These are phyloP conservation scores for Plectosphaerella plurivora DNA, from an alignment of 2,329 filamentous ascomycete species.

Conservation along the genomic window DNA sequence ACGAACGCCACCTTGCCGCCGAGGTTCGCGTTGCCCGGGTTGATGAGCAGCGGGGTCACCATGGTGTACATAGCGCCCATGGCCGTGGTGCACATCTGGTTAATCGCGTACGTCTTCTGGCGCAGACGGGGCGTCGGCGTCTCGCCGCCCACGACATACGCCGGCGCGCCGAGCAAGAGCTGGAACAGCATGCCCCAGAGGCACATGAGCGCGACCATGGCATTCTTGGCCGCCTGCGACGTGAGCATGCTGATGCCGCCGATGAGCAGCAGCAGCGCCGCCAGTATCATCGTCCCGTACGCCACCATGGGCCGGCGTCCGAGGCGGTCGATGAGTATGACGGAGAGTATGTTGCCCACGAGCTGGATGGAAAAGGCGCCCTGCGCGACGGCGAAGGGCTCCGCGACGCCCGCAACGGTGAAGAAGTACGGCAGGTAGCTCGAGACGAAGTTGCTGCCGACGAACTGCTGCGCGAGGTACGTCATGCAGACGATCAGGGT, in stretches of 20 bases:
- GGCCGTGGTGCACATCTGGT: constrained; percentile 4
- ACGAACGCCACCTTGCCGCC: constrained; percentile 34
- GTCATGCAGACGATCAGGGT: not conserved
- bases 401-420: constrained; percentile 29
- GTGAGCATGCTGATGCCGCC: constrained; percentile 25
- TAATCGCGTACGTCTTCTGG: constrained; percentile 5
- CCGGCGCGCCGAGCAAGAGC: constrained; percentile 3
- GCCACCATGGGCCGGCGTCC: constrained; percentile 34
- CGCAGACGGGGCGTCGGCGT: constrained; percentile 3
- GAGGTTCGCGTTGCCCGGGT: constrained; percentile 24
- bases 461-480: not conserved
- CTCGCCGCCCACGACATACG: constrained; percentile 3
- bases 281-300: constrained; percentile 13
- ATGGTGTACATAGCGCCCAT: not conserved
- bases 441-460: constrained; percentile 22
- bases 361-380: constrained; percentile 36
- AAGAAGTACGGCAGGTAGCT: constrained; percentile 27
- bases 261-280: constrained; percentile 13
- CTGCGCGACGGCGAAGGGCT: constrained; percentile 32
- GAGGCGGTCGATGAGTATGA: constrained; percentile 28
- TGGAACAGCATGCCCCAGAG: constrained; percentile 7
- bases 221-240: constrained; percentile 1
- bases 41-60: constrained; percentile 19
- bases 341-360: constrained; percentile 33
- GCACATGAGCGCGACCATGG: constrained; percentile 3